phyloP scores from a whole-genome alignment of 2,329 filamentous ascomycete genomes.

The Alternaria sp. region DNA sequence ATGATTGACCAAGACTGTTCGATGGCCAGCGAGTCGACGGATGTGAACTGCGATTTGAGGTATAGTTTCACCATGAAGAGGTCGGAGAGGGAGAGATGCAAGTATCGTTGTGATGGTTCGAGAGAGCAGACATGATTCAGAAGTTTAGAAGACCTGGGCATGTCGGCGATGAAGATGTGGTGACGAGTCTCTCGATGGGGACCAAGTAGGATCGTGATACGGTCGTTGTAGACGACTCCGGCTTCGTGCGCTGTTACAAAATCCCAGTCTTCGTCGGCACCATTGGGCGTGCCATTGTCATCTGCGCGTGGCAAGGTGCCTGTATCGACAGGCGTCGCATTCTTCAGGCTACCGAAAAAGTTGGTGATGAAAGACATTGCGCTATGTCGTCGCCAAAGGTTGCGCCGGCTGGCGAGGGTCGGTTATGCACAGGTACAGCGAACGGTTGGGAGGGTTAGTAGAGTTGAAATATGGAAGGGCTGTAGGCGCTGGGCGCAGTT shows the following conservation, averaged over 20 bases:
- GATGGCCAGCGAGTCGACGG: not conserved
- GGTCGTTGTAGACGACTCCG: not conserved
- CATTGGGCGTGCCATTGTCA: not conserved
- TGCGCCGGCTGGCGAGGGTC: not conserved
- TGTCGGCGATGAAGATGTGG: conserved; percentile 3
- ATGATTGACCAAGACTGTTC: not conserved
- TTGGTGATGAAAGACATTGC: not conserved
- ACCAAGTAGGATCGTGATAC: conserved; percentile 3
- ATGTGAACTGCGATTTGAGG: not conserved
- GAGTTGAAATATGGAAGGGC: not conserved
- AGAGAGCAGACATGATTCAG: not conserved
- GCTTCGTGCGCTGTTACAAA: conserved; percentile 1
- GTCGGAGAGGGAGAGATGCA: not conserved
- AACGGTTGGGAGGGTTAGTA: not conserved
- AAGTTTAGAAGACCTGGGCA: not conserved
- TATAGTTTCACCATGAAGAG: not conserved
- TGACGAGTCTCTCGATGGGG: not conserved
- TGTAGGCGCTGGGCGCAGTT: not conserved
- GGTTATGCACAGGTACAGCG: not conserved
- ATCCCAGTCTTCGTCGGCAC: not conserved
- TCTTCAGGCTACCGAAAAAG: not conserved
- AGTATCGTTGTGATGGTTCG: not conserved
- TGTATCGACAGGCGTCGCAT: not conserved
- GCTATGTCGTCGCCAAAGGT: not conserved
- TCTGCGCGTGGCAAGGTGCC: not conserved